phyloP scores from a whole-genome alignment of 1,139 yeast genomes.

The Suhomyces coccinellae region DNA sequence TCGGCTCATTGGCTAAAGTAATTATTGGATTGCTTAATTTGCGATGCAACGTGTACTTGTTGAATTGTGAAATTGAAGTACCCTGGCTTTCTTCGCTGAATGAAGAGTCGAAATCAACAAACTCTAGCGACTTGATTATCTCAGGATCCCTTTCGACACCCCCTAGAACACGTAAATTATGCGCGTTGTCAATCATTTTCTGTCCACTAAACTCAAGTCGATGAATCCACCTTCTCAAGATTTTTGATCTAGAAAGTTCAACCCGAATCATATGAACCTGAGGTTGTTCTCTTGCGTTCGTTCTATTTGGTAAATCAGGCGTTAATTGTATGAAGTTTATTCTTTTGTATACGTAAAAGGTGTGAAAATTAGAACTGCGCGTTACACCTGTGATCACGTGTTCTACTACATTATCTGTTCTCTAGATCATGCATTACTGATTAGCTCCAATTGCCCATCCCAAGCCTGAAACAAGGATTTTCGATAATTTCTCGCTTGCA shows the following conservation, averaged over 20 bases:
- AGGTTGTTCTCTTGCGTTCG: background rate
- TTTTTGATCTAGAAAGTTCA: background rate
- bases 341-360: too few relatives aligned
- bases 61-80: background rate
- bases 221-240: slow-evolving; percentile 7
- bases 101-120: slow-evolving; percentile 16
- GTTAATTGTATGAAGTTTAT: background rate
- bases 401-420: background rate
- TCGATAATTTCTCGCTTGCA: slow-evolving; percentile 52
- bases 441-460: slow-evolving; percentile 71
- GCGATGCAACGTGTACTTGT: background rate
- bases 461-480: slow-evolving; percentile 54
- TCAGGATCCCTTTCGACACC: slow-evolving; percentile 12
- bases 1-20: background rate
- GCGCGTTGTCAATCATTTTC: background rate
- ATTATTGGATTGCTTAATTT: background rate
- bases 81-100: slow-evolving; percentile 12
- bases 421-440: slow-evolving; percentile 5
- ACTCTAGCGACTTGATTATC: slow-evolving; percentile 10
- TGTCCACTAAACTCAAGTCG: slow-evolving; percentile 2
- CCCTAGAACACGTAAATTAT: slow-evolving; percentile 1
- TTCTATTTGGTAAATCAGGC: background rate
- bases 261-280: slow-evolving; percentile 9
- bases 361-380: too few relatives aligned
- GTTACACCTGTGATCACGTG: too few relatives aligned